These are phyloP conservation scores for Emericellopsis atlantica DNA, from an alignment of 2,329 filamentous ascomycete species.

Conservation along the genomic window DNA sequence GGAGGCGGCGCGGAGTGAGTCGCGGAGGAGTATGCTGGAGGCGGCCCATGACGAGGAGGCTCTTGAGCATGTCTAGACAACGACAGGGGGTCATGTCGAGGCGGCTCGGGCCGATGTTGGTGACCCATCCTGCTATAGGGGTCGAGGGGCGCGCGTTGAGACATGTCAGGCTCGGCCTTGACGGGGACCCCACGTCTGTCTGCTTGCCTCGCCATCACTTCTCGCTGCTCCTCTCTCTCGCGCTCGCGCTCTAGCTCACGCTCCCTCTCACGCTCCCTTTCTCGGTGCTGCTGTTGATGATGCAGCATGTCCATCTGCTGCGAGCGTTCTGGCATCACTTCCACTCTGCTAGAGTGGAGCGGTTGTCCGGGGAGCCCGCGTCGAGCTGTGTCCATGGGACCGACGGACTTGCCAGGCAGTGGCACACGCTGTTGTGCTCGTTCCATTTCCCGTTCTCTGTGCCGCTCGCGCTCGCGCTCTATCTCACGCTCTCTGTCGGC, in stretches of 20 bases:
- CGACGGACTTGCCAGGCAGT: slow-evolving; percentile 11
- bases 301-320: slow-evolving; percentile 16
- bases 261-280: slow-evolving; percentile 11
- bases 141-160: slow-evolving; percentile 11
- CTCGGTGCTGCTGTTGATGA: slow-evolving; percentile 9
- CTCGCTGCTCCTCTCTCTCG: slow-evolving; percentile 7
- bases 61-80: slow-evolving; percentile 28
- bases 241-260: slow-evolving; percentile 9
- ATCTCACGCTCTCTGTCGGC: slow-evolving; percentile 6
- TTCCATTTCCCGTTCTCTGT: slow-evolving; percentile 11
- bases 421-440: slow-evolving; percentile 19
- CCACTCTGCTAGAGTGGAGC: too few relatives aligned
- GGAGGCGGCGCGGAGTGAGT: slow-evolving; percentile 7
- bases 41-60: slow-evolving; percentile 24
- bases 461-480: slow-evolving; percentile 25
- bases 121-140: slow-evolving; percentile 31
- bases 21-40: slow-evolving; percentile 11
- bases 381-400: too few relatives aligned
- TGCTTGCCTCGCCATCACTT: slow-evolving; percentile 9
- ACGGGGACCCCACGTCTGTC: slow-evolving; percentile 18
- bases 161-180: slow-evolving; percentile 36
- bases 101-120: slow-evolving; percentile 23
- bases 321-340: slow-evolving; percentile 8
- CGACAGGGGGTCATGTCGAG: slow-evolving; percentile 26
- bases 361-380: too few relatives aligned